Evolutionary conservation across 495 filamentous ascomycete species (phyloP), one percentile per base, ranked within the genome.

Genomic region (Penicillium paradoxum): DNA sequence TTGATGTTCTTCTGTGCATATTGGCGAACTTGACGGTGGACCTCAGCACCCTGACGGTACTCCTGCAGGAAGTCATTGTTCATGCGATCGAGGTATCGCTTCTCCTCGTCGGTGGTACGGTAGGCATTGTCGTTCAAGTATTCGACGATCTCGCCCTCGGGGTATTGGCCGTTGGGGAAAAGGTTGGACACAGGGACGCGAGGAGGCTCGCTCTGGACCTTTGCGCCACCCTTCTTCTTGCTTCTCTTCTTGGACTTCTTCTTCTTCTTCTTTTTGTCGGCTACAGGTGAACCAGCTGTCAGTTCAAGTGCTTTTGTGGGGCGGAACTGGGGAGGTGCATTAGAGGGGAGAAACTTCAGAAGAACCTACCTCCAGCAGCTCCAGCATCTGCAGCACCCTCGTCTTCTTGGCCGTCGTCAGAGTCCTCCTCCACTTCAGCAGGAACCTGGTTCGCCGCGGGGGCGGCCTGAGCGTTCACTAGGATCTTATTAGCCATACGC

Each of bases 51-150:
- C 47, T 95, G 82, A 57, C 91, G 87, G 64, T 95, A 95, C 62
- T 96, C 90, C 32, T 77, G 80, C 47, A 95, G 69, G 73, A 91
- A 95, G 48, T 92, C 88, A 63, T 81, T 86, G 71, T 91, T 84
- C 73, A 91, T 79, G 60, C 86, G 85, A 64, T 91, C 86, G 29
- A 93, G 74, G 60, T 93, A 88, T 48, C 90, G 83, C 73, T 91
- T 89, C 75, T 96, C 90, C 71, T 93, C 89, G 65, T 78, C 82
- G 24, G 90, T 95, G 22, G 86, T 93, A 47, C 90, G 88, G 64
- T 85, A 87, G 39, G 79, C 66, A 65, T 93, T 95, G 53, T 92
- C 89, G 60, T 89, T 78, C 54, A 75, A 68, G 67, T 83, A 83
- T 56, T 91, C 88, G 61, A 84, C 83, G 66, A 92, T 88, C 69